These are phyloP conservation scores for Oryza brachyantha DNA, from an alignment of 176 grass and related monocot genomes.

Conservation along the genomic window DNA sequence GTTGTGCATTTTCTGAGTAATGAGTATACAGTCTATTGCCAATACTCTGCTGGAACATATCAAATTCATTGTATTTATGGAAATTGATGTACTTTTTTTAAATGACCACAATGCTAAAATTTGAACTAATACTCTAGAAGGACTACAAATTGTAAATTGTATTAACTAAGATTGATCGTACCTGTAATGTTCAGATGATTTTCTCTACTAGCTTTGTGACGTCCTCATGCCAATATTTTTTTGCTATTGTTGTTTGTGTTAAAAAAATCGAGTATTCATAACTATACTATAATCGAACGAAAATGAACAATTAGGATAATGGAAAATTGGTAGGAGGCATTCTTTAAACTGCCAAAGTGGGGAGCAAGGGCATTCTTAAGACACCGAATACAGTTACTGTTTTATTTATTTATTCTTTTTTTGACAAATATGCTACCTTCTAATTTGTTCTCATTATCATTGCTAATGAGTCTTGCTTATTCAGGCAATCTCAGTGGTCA, in stretches of 20 bases:
- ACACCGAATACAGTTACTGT: background rate
- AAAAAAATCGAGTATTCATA: background rate
- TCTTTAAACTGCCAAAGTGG: conserved; percentile 12
- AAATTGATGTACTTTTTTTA: conserved; percentile 7
- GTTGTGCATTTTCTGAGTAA: background rate
- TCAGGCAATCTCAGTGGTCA: conserved; percentile 72
- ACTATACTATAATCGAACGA: conserved; percentile 1
- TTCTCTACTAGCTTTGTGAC: background rate
- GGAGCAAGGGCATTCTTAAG: background rate
- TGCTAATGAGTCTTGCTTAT: conserved; percentile 19
- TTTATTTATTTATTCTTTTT: background rate
- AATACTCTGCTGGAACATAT: conserved; percentile 8
- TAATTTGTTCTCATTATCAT: conserved; percentile 16
- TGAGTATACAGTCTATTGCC: background rate
- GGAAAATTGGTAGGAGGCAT: background rate
- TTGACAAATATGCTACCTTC: background rate
- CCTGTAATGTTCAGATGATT: background rate
- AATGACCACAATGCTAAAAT: conserved; percentile 3
- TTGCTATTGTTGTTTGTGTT: background rate
- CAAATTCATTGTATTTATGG: background rate
- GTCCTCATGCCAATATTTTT: conserved; percentile 7
- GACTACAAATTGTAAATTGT: background rate
- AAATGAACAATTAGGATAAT: background rate
- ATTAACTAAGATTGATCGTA: background rate
- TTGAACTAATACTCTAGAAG: conserved; percentile 26